Evolutionary conservation across 2,329 filamentous ascomycete genomes (phyloP), one percentile per base, ranked within the genome.

Genomic region (Cercospora sp.): DNA sequence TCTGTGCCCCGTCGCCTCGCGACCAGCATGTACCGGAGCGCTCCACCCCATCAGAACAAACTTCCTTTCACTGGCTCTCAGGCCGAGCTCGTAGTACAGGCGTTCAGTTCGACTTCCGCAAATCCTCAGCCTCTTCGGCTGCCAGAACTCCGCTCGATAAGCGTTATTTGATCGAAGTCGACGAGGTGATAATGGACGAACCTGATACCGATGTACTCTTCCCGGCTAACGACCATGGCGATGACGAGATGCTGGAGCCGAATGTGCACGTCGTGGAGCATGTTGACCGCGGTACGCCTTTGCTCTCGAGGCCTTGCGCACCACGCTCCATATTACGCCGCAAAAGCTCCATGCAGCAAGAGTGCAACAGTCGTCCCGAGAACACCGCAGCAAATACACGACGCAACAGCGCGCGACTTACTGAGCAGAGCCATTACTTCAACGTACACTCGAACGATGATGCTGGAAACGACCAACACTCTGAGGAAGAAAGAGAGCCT

Each of bases 321-420:
- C 69, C 67, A 26, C 69, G 69, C 58, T 77, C 75, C 2, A 76
- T 76, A 37, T 69, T 77, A 9, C 72, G 75, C 49, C 69, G 70
- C 59, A 69, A 60, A 57, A 67, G 67, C 3, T 66, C 65, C 2
- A 16, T 51, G 5, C 24, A 66, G 24, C 65, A 71, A 12, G 58
- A 65, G 34, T 66, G 32, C 32, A 65, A 51, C 18, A 73, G 49
- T 10, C 24, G 63, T 45, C 66, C 69, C 3, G 69, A 72, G 51
- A 64, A 70, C 24, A 76, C 75, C 4, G 69, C 67, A 7, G 68
- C 70, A 18, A 77, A 77, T 63, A 77, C 74, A 3, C 69, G 74
- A 24, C 72, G 74, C 28, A 77, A 78, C 66, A 76, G 74, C 67
- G 66, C 32, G 7, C 43, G 58, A 9, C 6, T 43, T n/a, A 16